Conservation (phyloP, 2,329 filamentous ascomycete genomes). For the Zymoseptoria passerinii region DNA sequence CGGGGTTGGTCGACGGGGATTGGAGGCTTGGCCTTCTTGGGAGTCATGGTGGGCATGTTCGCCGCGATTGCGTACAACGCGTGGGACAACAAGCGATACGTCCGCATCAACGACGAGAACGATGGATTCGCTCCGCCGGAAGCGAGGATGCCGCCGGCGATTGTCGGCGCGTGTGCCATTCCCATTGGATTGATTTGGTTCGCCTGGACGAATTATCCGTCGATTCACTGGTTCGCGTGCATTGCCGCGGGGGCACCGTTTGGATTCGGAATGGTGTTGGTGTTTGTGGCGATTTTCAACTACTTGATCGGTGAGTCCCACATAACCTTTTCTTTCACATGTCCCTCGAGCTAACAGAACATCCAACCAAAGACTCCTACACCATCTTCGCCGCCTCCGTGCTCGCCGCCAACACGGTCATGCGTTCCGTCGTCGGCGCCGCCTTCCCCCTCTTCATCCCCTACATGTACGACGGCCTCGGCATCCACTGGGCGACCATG, state of each 20-base stretch:
- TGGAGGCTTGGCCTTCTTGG: slow-evolving; percentile 58
- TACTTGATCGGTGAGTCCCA: slow-evolving; percentile 56
- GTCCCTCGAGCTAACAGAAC: no score
- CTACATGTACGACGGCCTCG: slow-evolving; percentile 48
- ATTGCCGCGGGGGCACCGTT: slow-evolving; percentile 46
- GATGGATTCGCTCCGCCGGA: slow-evolving; percentile 57
- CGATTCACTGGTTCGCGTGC: slow-evolving; percentile 49
- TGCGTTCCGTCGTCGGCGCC: slow-evolving; percentile 69
- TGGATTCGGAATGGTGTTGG: slow-evolving; percentile 53
- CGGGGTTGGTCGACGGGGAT: slow-evolving; percentile 53
- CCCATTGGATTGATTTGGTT: slow-evolving; percentile 61
- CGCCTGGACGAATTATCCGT: slow-evolving; percentile 54
- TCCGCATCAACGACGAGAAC: slow-evolving; percentile 36
- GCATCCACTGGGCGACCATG: slow-evolving; percentile 62
- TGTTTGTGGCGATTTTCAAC: slow-evolving; percentile 58
- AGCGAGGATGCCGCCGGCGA: slow-evolving; percentile 53
- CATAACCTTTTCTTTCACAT: no score
- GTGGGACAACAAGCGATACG: slow-evolving; percentile 47
- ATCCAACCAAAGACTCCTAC: slow-evolving; percentile 26
- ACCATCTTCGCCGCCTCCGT: slow-evolving; percentile 65
- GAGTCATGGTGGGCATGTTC: slow-evolving; percentile 60
- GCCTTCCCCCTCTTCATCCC: slow-evolving; percentile 71
- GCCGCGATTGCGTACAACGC: slow-evolving; percentile 48
- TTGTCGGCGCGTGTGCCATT: slow-evolving; percentile 54
- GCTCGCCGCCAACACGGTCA: slow-evolving; percentile 68